Evolutionary conservation across 176 grass and related monocot genomes (phyloP).

Genomic region (Carex pumila): DNA sequence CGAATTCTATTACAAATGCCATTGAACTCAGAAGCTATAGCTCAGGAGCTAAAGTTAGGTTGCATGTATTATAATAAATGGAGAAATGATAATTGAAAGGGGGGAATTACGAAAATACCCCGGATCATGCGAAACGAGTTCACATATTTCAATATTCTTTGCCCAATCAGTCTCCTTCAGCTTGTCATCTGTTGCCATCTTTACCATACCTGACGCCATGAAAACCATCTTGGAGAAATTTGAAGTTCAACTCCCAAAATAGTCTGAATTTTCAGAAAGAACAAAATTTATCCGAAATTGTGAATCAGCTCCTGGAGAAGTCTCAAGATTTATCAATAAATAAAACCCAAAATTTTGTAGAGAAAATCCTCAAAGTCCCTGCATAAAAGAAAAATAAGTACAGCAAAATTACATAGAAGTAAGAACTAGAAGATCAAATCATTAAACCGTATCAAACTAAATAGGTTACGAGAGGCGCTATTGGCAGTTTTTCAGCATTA

Average conservation of each 20-base stretch:
- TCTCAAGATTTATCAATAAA: neutral
- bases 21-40: neutral
- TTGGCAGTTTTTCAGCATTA: neutral
- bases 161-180: conserved; percentile 92
- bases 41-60: neutral
- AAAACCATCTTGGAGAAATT: neutral
- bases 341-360: neutral
- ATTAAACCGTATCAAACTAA: conserved; percentile 4
- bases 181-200: conserved; percentile 77
- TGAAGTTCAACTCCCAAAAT: neutral
- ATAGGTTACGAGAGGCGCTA: neutral
- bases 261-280: neutral
- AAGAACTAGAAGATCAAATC: neutral
- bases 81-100: neutral
- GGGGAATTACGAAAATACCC: conserved; percentile 37
- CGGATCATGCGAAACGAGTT: conserved; percentile 73
- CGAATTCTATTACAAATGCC: neutral
- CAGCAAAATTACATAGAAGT: conserved; percentile 1
- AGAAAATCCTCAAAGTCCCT: neutral
- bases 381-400: conserved; percentile 7
- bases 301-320: neutral
- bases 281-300: neutral
- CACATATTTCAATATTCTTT: conserved; percentile 97
- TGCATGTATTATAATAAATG: neutral
- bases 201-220: conserved; percentile 85